Evolutionary conservation across 148 eudicot species (phyloP).

Genomic region (Euryodendron excelsum): DNA sequence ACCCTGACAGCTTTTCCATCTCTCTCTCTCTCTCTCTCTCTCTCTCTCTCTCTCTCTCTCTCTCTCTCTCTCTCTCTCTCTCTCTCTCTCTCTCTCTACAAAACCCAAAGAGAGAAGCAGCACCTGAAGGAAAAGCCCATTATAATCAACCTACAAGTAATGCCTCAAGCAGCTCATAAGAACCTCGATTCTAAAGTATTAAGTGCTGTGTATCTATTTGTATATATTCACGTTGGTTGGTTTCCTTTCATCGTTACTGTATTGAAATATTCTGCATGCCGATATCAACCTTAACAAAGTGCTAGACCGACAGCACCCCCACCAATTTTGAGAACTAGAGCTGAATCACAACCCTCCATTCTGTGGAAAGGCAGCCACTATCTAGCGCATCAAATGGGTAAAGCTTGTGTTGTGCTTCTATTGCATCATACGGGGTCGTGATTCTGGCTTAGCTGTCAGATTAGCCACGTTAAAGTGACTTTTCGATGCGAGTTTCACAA

Average conservation of each 20-base stretch:
- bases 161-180: not conserved
- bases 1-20: conserved; percentile 7
- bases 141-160: not conserved
- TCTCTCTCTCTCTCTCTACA: conserved; percentile 3
- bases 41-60: not conserved
- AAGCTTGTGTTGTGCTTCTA: too few species aligned
- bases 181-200: not conserved
- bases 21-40: conserved; percentile 6
- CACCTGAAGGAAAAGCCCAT: too few species aligned
- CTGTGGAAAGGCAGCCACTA: too few species aligned
- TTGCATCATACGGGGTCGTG: too few species aligned
- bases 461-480: too few species aligned
- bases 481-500: too few species aligned
- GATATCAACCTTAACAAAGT: not conserved
- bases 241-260: not conserved
- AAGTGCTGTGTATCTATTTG: too few species aligned
- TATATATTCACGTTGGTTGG: not conserved
- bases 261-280: not conserved
- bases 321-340: not conserved
- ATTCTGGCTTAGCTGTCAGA: too few species aligned
- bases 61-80: not conserved
- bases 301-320: too few species aligned
- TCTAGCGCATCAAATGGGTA: too few species aligned
- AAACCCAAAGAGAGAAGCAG: too few species aligned
- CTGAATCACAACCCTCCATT: not conserved